These are phyloP conservation scores for Tetrahymena borealis DNA, from an alignment of 73 alveolate genomes.

Conservation along the genomic window DNA sequence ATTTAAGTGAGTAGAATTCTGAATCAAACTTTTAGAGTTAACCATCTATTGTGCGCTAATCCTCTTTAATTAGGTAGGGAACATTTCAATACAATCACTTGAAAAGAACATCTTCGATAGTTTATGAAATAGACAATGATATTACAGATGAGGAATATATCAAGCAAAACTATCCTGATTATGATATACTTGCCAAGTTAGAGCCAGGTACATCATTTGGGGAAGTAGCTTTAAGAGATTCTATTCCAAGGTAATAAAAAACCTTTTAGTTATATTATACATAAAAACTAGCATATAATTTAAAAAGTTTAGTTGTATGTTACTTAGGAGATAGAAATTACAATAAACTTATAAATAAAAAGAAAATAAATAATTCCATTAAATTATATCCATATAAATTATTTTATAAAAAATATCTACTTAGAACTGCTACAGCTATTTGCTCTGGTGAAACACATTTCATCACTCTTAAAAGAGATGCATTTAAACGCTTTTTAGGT, in stretches of 20 bases:
- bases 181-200: background rate
- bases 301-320: no score
- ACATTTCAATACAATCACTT: background rate
- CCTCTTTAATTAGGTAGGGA: background rate
- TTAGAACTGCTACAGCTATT: conserved; percentile 88
- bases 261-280: background rate
- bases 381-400: no score
- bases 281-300: no score
- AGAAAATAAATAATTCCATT: no score
- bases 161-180: background rate
- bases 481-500: conserved; percentile 55
- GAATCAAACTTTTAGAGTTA: background rate
- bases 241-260: background rate
- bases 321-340: no score
- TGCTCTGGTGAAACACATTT: conserved; percentile 77
- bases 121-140: background rate
- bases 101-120: background rate
- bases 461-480: conserved; percentile 58
- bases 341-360: no score
- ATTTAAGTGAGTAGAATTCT: background rate
- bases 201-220: background rate
- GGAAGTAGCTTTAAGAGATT: background rate
- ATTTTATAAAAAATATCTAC: conserved; percentile 52
- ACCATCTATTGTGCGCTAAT: background rate
- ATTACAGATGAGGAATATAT: background rate